Percentiles rank a stretch among this genome's conserved stretches.
phyloP scores from a whole-genome alignment of 2,329 filamentous ascomycete species.

The Trichothecium sympodiale region DNA sequence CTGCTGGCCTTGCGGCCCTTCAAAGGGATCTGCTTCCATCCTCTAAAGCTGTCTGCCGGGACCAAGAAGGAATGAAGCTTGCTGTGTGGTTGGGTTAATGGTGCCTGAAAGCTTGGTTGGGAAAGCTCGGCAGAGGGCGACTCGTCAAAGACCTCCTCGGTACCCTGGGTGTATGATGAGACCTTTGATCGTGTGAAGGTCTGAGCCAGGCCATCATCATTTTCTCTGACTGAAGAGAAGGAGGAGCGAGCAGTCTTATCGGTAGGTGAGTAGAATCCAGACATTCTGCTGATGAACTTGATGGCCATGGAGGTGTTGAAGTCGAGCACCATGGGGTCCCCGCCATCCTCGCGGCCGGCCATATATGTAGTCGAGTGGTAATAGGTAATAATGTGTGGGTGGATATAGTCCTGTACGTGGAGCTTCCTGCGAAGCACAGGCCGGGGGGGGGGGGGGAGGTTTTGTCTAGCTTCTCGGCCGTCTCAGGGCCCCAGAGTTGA shows the following conservation, averaged over 20 bases:
- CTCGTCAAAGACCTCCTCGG: constrained; percentile 41
- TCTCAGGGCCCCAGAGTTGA: too few species aligned
- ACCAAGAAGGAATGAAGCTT: constrained; percentile 47
- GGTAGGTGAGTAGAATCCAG: constrained; percentile 23
- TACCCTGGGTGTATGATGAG: constrained; percentile 41
- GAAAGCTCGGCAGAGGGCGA: constrained; percentile 30
- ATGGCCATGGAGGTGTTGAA: constrained; percentile 13
- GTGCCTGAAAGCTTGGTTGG: constrained; percentile 35
- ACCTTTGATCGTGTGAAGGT: constrained; percentile 53
- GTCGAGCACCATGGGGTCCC: constrained; percentile 19
- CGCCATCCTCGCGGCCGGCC: constrained; percentile 16
- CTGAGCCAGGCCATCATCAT: constrained; percentile 47
- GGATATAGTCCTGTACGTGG: not conserved
- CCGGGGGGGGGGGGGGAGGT: constrained; percentile 4
- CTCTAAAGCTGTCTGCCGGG: constrained; percentile 46
- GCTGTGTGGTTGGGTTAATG: constrained; percentile 44
- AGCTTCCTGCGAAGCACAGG: not conserved
- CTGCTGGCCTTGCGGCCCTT: constrained; percentile 47
- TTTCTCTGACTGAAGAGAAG: constrained; percentile 52
- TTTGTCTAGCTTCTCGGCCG: not conserved
- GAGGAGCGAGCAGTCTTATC: constrained; percentile 38
- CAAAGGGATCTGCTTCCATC: constrained; percentile 52
- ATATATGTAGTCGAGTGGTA: constrained; percentile 13
- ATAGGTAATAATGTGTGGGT: not conserved
- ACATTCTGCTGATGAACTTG: constrained; percentile 25